Evolutionary conservation across 2,329 filamentous ascomycete species (phyloP).

Genomic region (Cadophora sp.): DNA sequence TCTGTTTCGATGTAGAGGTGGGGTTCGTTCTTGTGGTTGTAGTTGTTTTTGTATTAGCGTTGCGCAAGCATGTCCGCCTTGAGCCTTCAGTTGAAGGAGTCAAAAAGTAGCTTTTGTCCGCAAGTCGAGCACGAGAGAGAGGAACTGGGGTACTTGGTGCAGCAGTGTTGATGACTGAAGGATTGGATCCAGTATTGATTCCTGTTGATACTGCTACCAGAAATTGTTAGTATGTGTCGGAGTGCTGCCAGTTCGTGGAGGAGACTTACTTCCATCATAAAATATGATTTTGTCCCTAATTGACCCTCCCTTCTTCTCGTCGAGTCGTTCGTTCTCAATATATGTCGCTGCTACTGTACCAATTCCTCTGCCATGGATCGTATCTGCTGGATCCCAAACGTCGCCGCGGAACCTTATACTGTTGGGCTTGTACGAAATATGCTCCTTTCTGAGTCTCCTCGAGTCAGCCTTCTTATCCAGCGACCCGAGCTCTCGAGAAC

Average conservation of each 20-base stretch:
- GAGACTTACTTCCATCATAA: constrained; percentile 36
- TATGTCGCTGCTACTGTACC: constrained; percentile 6
- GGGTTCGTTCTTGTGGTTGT: constrained; percentile 18
- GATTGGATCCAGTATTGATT: constrained; percentile 20
- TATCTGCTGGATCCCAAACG: not conserved
- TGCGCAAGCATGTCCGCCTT: not conserved
- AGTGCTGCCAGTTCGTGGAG: not conserved
- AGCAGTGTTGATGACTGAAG: constrained; percentile 2
- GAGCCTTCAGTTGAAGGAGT: constrained; percentile 22
- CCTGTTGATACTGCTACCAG: constrained; percentile 27
- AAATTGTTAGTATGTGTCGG: not conserved
- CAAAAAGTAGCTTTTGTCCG: constrained; percentile 11
- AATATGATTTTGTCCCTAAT: constrained; percentile 38
- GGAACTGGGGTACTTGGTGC: constrained; percentile 16
- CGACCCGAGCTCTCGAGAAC: not conserved
- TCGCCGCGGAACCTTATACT: constrained; percentile 15
- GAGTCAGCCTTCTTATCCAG: not conserved
- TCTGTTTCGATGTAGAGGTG: constrained; percentile 1
- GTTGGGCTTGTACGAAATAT: constrained; percentile 10
- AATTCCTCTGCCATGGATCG: not conserved
- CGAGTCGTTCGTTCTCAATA: constrained; percentile 15
- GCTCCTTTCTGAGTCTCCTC: constrained; percentile 13
- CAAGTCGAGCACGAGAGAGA: constrained; percentile 4
- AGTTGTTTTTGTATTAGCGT: not conserved
- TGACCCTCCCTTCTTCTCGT: constrained; percentile 23